Conservation (phyloP, 768 basidiomycete species). For the Pisolithus marmoratus region DNA sequence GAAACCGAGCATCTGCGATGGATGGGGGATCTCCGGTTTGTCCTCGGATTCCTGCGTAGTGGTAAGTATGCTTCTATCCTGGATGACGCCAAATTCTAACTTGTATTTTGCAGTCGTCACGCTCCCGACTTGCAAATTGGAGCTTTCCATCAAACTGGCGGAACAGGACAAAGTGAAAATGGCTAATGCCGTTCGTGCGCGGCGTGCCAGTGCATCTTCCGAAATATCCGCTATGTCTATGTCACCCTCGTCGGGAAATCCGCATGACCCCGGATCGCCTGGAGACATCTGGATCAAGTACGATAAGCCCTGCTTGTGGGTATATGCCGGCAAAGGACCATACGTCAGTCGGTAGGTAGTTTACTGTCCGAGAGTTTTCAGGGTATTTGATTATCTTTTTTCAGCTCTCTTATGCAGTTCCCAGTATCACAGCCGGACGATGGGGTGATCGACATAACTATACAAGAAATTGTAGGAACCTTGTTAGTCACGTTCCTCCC, state of each 20-base stretch:
- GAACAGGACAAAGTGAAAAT: slow-evolving; percentile 69
- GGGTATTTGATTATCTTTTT: background rate
- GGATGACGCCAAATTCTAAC: background rate
- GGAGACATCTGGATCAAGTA: slow-evolving; percentile 66
- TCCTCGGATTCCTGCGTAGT: slow-evolving; percentile 65
- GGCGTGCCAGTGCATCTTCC: slow-evolving; percentile 21
- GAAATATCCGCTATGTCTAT: slow-evolving; percentile 6
- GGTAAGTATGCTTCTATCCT: slow-evolving; percentile 33
- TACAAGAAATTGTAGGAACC: slow-evolving; percentile 52
- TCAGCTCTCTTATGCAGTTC: slow-evolving; percentile 75
- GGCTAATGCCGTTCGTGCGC: slow-evolving; percentile 45
- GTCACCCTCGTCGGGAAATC: slow-evolving; percentile 9
- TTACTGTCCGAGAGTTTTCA: background rate
- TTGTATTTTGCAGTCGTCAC: slow-evolving; percentile 41
- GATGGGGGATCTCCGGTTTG: slow-evolving; percentile 81
- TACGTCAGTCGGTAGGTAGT: slow-evolving; percentile 55
- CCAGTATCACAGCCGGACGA: slow-evolving; percentile 78
- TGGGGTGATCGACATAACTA: slow-evolving; percentile 67
- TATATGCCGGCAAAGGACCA: slow-evolving; percentile 77
- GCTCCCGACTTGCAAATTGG: slow-evolving; percentile 61
- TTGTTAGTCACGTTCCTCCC: background rate
- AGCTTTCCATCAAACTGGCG: slow-evolving; percentile 64
- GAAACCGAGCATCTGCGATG: slow-evolving; percentile 81
- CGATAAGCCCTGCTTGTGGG: slow-evolving; percentile 60
- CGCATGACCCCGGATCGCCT: slow-evolving; percentile 28